A percentile compares a stretch with the other conserved stretches of the same genome.
phyloP scores from a whole-genome alignment of 2,329 filamentous ascomycete genomes.

The Aureobasidium sp. region DNA sequence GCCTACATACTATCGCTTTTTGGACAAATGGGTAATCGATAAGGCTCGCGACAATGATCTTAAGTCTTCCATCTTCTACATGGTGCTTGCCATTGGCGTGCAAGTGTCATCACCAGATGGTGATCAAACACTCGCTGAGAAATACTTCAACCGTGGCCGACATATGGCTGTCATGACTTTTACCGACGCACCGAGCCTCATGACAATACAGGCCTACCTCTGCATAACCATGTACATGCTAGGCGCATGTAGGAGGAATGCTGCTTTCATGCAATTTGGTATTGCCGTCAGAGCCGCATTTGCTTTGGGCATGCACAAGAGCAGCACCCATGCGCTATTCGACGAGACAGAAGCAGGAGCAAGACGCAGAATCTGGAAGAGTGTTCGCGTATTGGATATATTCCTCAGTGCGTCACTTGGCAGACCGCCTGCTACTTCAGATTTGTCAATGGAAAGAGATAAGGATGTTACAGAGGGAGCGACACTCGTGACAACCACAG shows the following conservation, averaged over 20 bases:
- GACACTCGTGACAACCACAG: slow-evolving; percentile 2
- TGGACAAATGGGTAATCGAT: slow-evolving; percentile 8
- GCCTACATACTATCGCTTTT: neutral
- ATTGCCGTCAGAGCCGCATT: slow-evolving; percentile 45
- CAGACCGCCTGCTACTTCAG: slow-evolving; percentile 45
- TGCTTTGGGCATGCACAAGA: slow-evolving; percentile 42
- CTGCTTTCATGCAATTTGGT: slow-evolving; percentile 45
- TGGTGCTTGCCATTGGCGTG: slow-evolving; percentile 43
- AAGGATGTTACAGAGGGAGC: slow-evolving; percentile 10
- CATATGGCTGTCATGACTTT: slow-evolving; percentile 39
- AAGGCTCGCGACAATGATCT: slow-evolving; percentile 28
- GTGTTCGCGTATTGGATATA: slow-evolving; percentile 43
- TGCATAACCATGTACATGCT: slow-evolving; percentile 47
- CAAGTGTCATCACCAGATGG: slow-evolving; percentile 27
- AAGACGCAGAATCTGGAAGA: slow-evolving; percentile 43
- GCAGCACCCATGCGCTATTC: slow-evolving; percentile 10
- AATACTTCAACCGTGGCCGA: slow-evolving; percentile 40
- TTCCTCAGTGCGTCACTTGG: slow-evolving; percentile 45
- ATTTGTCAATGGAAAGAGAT: slow-evolving; percentile 38
- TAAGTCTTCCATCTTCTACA: slow-evolving; percentile 41
- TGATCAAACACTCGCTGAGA: slow-evolving; percentile 35
- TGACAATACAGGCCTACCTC: slow-evolving; percentile 45
- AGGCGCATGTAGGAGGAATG: slow-evolving; percentile 44
- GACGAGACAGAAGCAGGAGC: slow-evolving; percentile 2
- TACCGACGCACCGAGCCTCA: slow-evolving; percentile 41